Conservation (phyloP, 1,284 basidiomycete genomes). For the Termitomyces sp. region DNA sequence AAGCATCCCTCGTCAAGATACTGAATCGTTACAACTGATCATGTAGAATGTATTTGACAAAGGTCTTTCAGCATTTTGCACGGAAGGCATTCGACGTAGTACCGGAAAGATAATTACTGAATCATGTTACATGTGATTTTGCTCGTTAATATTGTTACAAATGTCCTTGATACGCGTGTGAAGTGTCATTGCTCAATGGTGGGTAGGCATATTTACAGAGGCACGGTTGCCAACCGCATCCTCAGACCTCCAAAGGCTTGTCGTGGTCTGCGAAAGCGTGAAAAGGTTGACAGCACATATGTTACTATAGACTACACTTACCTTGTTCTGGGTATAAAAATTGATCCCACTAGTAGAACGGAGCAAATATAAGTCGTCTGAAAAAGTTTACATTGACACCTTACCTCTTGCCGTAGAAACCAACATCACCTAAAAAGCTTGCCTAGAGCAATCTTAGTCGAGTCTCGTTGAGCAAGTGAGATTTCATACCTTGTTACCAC, state of each 20-base stretch:
- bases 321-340: conserved; percentile 90
- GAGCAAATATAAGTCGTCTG: conserved; percentile 5
- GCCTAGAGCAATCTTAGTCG: conserved; percentile 35
- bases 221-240: conserved; percentile 76
- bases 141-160: conserved; percentile 1
- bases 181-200: conserved; percentile 35
- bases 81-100: too few relatives aligned
- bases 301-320: conserved; percentile 19
- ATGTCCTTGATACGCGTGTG: background rate
- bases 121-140: background rate
- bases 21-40: background rate
- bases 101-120: conserved; percentile 17
- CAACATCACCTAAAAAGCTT: conserved; percentile 83
- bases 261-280: conserved; percentile 56
- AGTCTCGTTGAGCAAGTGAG: background rate
- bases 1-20: background rate
- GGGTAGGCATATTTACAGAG: conserved; percentile 81
- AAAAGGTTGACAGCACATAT: background rate
- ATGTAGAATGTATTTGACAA: too few relatives aligned
- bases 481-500: conserved; percentile 73
- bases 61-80: too few relatives aligned
- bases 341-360: conserved; percentile 60
- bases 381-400: conserved; percentile 1
- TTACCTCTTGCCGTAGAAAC: conserved; percentile 85
- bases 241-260: conserved; percentile 78